A percentile compares a stretch with the other conserved stretches of the same genome.
Conservation (phyloP, 495 filamentous ascomycete genomes). For the Hypoxylon cercidicola region DNA sequence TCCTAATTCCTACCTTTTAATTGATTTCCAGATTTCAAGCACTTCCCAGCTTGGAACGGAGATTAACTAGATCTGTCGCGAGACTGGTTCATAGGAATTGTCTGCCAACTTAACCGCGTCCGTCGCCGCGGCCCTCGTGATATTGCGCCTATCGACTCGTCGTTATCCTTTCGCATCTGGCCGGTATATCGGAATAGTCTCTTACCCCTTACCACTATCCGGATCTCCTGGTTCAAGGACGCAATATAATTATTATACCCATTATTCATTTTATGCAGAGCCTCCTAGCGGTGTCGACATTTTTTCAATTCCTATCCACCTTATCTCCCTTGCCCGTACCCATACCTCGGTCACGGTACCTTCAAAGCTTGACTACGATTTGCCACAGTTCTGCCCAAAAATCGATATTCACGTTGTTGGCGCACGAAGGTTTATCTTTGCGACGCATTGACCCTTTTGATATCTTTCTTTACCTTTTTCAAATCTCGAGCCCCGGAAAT, state of each 20-base stretch:
- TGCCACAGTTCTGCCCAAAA: no score
- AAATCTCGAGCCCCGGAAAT: constrained; percentile 9
- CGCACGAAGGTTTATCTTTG: no score
- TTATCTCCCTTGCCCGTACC: no score
- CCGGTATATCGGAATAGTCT: no score
- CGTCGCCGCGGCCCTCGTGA: constrained; percentile 56
- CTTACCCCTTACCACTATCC: background rate
- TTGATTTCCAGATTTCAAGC: constrained; percentile 44
- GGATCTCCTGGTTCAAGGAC: background rate
- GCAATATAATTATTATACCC: no score
- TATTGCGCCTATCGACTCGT: constrained; percentile 7
- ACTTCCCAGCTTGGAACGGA: constrained; percentile 47
- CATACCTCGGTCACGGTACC: no score
- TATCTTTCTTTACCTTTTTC: background rate
- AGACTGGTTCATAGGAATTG: constrained; percentile 46
- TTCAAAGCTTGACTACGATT: no score
- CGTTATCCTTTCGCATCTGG: constrained; percentile 2
- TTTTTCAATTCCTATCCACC: no score
- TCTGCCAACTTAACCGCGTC: constrained; percentile 56
- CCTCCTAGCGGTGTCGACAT: no score
- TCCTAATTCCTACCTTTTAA: constrained; percentile 52
- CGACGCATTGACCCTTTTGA: background rate
- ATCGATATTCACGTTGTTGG: no score
- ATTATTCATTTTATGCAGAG: no score
- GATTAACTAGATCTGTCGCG: constrained; percentile 50